Evolutionary conservation across 495 filamentous ascomycete genomes (phyloP), one percentile per base, ranked within the genome.

Genomic region (Friedmanniomyces endolithicus): DNA sequence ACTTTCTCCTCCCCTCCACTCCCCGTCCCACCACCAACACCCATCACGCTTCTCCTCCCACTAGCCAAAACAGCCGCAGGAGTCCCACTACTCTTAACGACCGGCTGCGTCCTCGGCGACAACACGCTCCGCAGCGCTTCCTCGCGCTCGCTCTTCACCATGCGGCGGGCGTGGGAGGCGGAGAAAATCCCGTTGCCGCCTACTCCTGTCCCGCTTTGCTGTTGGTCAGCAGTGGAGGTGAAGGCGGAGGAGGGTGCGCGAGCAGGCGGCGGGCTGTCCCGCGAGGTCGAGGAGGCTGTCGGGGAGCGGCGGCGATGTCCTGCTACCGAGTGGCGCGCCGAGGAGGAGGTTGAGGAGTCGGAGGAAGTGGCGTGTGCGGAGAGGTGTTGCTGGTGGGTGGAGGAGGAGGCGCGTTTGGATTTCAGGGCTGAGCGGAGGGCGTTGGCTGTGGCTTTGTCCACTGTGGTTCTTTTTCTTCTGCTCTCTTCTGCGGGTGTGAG

Each of bases 131-230:
- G 79, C 62, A 63, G 69, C 24, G 52, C 75, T 39, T 65, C 64
- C 34, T 82, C 82, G 53, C 79, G 79, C 23, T 84, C 81, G 52
- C 73, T 77, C 68, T 78, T 83, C 22, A 82, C 81, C 81, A 87
- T 85, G 14, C 84, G 71, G 29, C 84, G 72, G 8, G 84, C 83
- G 55, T 85, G 82, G 17, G 77, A 77, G 24, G 83, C 79, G 6
- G 82, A 82, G 71, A 86, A 86, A 68, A 86, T 73, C 24, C 69
- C 70, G 55, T 73, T 72, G 48, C 83, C 81, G n/a, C 45, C 31
- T 34, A 9, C 9, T 9, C 27, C 27, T 9, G 27, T 31, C 27
- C 27, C 27, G 3, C 4, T 31, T 31, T 9, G 4, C 3, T 31
- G 3, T 17, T 34, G 20, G 4, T 27, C 37, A 19, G n/a, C 47